Base-by-base conservation (phyloP, 2,329 filamentous ascomycete genomes). In the Pestalotiopsis sp. region DNA sequence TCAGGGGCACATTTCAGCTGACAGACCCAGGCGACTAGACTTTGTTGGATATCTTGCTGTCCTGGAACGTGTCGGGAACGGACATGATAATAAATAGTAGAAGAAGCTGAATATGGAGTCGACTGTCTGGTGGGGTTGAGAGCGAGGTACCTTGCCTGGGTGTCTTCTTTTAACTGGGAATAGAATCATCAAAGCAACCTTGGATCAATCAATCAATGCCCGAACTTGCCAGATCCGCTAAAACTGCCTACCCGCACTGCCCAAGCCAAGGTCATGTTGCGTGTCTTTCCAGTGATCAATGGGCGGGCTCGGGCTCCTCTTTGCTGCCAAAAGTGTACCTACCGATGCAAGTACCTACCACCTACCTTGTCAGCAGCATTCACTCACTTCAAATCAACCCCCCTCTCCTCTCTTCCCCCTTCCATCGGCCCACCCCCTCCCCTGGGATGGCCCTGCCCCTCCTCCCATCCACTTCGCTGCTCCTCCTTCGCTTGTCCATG, bases 401-500 rank as follows among this genome's bases (percentile, higher is more conserved):
- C 9, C 13, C 36, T 41, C n/a, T 41, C 61, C 61, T 38, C 61
- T 39, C 61, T 52, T 39, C 38, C 36, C 20, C 36, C 14, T 23
- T 31, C 31, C 17, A 17, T 62, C 7, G 2, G 14, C 6, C 23
- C 61, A 64, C 61, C 61, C 31, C 41, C 38, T 38, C 61, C 36
- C 61, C 20, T 36, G 59, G 31, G 31, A 27, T 36, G 11, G 20
- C 20, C 25, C 23, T 59, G 57, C 57, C 57, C 57, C 57, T 36
- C 27, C 59, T 39, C n/a, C 36, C 59, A 17, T 38, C 59, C 59
- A 62, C 59, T 25, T 49, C 11, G n/a, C 39, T 49, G 38, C 61
- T 52, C 61, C 61, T 52, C 56, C 36, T 31, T 67, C 65, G 27
- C 56, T 67, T 58, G 65, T 67, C 65, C 36, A 45, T 56, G 17